Conservation (phyloP, 768 basidiomycete genomes). For the Cyclocybe aegerita region DNA sequence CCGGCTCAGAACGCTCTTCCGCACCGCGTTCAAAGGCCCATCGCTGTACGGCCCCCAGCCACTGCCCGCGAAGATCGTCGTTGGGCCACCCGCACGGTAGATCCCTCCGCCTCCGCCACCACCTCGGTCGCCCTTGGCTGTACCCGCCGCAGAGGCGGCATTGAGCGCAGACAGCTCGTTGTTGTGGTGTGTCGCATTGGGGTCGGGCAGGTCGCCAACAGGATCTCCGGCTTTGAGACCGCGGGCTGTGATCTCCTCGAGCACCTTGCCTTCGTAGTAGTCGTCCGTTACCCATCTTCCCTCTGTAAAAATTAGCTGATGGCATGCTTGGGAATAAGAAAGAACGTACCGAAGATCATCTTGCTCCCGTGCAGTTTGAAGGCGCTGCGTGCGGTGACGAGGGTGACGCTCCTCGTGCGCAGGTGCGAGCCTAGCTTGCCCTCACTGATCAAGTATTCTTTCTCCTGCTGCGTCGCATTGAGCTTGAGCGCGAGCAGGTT, state of each 20-base stretch:
- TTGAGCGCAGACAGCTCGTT: conserved; percentile 40
- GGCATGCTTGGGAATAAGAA: neutral
- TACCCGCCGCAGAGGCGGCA: conserved; percentile 31
- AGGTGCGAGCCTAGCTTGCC: conserved; percentile 90
- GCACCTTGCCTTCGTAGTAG: conserved; percentile 88
- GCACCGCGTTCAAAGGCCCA: conserved; percentile 80
- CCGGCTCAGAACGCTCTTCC: conserved; percentile 75
- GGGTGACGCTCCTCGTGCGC: conserved; percentile 88
- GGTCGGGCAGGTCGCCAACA: conserved; percentile 82
- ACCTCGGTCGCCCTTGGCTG: conserved; percentile 42
- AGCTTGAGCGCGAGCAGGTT: conserved; percentile 90
- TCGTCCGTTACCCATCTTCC: conserved; percentile 94
- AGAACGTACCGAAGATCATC: conserved; percentile 72
- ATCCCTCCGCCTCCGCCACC: conserved; percentile 63
- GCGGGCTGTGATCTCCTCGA: conserved; percentile 73
- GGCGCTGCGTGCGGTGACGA: conserved; percentile 89
- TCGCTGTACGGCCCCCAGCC: conserved; percentile 90
- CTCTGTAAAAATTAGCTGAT: conserved; percentile 45
- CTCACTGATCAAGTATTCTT: conserved; percentile 86
- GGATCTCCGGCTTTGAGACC: conserved; percentile 81
- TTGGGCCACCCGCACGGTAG: conserved; percentile 90
- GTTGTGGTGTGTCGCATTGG: conserved; percentile 54
- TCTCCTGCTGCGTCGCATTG: conserved; percentile 85
- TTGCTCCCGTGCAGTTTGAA: conserved; percentile 95
- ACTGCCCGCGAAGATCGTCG: conserved; percentile 83